Conservation (phyloP, 345 rosid species). For the Mangifera indica region DNA sequence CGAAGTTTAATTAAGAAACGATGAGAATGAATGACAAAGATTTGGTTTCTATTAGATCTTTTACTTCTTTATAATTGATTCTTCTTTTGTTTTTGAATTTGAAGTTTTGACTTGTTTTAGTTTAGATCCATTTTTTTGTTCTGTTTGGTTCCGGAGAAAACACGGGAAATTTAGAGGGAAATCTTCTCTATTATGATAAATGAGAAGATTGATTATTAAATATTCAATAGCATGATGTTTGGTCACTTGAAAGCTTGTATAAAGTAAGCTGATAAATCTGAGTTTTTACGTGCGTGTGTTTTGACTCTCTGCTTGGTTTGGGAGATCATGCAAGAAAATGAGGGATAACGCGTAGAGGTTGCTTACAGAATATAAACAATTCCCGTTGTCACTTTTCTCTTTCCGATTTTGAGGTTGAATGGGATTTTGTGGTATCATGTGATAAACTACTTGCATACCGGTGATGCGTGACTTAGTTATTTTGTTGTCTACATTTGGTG, state of each 20-base stretch:
- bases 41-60: constrained; percentile 23
- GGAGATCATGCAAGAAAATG: background rate
- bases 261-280: background rate
- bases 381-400: background rate
- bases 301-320: background rate
- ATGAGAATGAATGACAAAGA: constrained; percentile 11
- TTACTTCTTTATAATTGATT: constrained; percentile 2
- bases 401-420: background rate
- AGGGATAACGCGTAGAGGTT: background rate
- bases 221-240: too few relatives aligned
- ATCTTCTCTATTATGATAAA: background rate
- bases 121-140: background rate
- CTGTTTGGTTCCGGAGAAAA: constrained; percentile 19
- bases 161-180: background rate
- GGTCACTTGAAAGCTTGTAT: background rate
- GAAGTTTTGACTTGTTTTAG: background rate
- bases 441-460: background rate
- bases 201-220: too few relatives aligned
- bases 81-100: background rate
- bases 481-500: constrained; percentile 5
- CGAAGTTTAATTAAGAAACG: background rate
- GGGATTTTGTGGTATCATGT: background rate
- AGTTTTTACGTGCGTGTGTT: background rate
- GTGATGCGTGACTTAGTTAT: background rate
- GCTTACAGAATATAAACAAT: constrained; percentile 9